Conservation (phyloP, 2,329 filamentous ascomycete genomes). For the Exophiala alcalophila region DNA sequence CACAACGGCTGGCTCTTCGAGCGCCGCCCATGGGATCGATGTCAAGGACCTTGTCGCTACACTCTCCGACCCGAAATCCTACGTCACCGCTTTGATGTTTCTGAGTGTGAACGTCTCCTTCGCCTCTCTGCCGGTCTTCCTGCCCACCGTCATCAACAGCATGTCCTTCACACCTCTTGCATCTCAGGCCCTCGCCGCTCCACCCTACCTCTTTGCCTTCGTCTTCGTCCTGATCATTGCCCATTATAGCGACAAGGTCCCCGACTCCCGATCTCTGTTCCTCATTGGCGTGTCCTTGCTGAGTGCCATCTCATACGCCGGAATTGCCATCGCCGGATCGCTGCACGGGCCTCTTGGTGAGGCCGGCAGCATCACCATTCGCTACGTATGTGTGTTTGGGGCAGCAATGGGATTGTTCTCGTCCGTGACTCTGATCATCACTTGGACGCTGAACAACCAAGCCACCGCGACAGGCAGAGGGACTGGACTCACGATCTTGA, state of each 20-base stretch:
- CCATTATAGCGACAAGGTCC: slow-evolving; percentile 65
- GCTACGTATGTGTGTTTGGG: slow-evolving; percentile 76
- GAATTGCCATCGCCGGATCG: slow-evolving; percentile 60
- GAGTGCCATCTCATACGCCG: slow-evolving; percentile 59
- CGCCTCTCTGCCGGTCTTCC: slow-evolving; percentile 80
- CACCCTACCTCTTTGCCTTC: slow-evolving; percentile 77
- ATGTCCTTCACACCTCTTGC: slow-evolving; percentile 64
- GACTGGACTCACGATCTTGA: slow-evolving; percentile 74
- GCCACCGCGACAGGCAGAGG: slow-evolving; percentile 65
- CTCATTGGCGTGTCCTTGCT: slow-evolving; percentile 67
- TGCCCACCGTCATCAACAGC: slow-evolving; percentile 69
- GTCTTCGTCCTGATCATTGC: slow-evolving; percentile 62
- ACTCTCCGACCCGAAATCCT: slow-evolving; percentile 62
- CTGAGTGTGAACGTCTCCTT: slow-evolving; percentile 87
- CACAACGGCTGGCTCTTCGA: neutral
- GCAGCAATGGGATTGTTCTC: slow-evolving; percentile 79
- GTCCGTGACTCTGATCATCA: slow-evolving; percentile 78
- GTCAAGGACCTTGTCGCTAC: slow-evolving; percentile 27
- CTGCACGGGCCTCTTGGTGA: slow-evolving; percentile 38
- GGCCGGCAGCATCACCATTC: slow-evolving; percentile 39
- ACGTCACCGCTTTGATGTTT: slow-evolving; percentile 77
- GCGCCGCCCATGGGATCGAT: slow-evolving; percentile 7
- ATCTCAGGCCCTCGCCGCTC: slow-evolving; percentile 75
- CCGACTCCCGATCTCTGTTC: slow-evolving; percentile 58
- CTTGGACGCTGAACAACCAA: slow-evolving; percentile 89